These are phyloP conservation scores for Brassica cretica DNA, from an alignment of 345 rosid genomes.

Conservation along the genomic window DNA sequence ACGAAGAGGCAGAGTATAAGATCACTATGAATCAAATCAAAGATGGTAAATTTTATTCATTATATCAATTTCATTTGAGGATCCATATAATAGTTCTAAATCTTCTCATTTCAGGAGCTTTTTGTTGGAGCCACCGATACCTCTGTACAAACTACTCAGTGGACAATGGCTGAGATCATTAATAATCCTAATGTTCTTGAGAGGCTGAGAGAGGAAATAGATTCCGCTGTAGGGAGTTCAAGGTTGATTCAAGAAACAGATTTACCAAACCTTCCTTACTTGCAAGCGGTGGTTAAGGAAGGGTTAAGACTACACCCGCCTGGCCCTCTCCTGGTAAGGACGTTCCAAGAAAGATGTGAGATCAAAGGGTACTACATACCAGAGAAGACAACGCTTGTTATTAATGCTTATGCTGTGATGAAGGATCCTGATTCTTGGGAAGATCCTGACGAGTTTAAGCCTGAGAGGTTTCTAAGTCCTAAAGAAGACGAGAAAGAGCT, in stretches of 20 bases:
- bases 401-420: constrained; percentile 60
- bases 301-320: constrained; percentile 67
- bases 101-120: not conserved
- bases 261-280: constrained; percentile 51
- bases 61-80: not conserved
- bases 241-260: constrained; percentile 63
- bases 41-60: not conserved
- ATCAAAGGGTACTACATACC: constrained; percentile 54
- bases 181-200: constrained; percentile 49
- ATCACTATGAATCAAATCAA: not conserved
- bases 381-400: constrained; percentile 48
- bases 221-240: constrained; percentile 42
- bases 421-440: constrained; percentile 65
- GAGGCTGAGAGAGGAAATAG: constrained; percentile 59
- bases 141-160: constrained; percentile 10
- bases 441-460: constrained; percentile 50
- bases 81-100: not conserved
- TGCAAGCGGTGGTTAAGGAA: constrained; percentile 63
- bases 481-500: constrained; percentile 42
- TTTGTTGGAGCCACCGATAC: not conserved
- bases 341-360: constrained; percentile 46
- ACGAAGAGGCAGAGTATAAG: not conserved
- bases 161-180: constrained; percentile 65
- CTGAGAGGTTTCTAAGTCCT: constrained; percentile 44
- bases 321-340: constrained; percentile 47